Conservation (phyloP, 148 eudicot genomes). For the Nepenthes mirabilis region DNA sequence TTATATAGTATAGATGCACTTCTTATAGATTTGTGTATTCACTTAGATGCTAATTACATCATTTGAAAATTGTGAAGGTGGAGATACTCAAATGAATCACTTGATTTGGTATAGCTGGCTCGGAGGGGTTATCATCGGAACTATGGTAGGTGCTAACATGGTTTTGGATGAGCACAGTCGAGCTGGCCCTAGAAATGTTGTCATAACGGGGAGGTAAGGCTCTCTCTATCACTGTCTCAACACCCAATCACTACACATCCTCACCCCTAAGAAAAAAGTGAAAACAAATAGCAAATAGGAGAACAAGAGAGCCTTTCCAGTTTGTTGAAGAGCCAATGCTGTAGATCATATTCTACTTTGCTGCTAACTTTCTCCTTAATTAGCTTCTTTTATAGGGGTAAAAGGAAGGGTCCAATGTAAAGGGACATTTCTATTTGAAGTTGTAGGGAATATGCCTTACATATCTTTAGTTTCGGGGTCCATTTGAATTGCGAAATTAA, state of each 20-base stretch:
- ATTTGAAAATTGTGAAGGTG: slow-evolving; percentile 38
- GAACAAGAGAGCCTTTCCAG: too few relatives aligned
- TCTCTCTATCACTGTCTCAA: neutral
- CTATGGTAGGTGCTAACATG: slow-evolving; percentile 98
- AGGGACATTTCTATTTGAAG: too few relatives aligned
- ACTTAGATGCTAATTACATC: neutral
- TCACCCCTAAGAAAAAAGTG: too few relatives aligned
- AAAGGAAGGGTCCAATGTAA: too few relatives aligned
- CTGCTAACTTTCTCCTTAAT: too few relatives aligned
- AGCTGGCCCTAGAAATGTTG: slow-evolving; percentile 95
- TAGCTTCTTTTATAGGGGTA: too few relatives aligned
- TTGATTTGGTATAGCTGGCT: slow-evolving; percentile 99
- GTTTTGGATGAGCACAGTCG: slow-evolving; percentile 88
- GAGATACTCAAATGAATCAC: slow-evolving; percentile 72
- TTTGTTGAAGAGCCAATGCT: too few relatives aligned
- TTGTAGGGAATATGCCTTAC: too few relatives aligned
- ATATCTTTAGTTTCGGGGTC: too few relatives aligned
- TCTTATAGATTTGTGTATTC: neutral
- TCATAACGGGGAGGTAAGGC: slow-evolving; percentile 91
- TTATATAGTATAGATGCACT: neutral
- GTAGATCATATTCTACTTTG: too few relatives aligned
- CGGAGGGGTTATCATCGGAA: slow-evolving; percentile 91
- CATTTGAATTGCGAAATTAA: too few relatives aligned
- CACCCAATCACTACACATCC: neutral
- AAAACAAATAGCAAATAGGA: too few relatives aligned